phyloP scores from a whole-genome alignment of 2,329 filamentous ascomycete species.

The Penicillium nordicum region DNA sequence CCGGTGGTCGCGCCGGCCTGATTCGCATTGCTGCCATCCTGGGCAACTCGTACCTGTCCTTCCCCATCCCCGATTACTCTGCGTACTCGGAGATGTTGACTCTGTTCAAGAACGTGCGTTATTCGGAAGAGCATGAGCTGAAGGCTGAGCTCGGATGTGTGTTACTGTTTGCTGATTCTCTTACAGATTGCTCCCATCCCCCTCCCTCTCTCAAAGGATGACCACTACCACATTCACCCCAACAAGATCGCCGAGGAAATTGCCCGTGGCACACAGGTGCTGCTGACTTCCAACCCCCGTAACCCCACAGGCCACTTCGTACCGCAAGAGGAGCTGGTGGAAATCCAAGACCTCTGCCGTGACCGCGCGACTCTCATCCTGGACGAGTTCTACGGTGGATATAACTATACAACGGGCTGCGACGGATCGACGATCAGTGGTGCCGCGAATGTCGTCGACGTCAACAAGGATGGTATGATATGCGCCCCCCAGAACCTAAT shows the following conservation, averaged over 20 bases:
- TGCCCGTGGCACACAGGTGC: conserved; percentile 77
- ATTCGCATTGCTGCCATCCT: conserved; percentile 93
- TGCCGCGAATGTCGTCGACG: conserved; percentile 84
- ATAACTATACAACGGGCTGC: conserved; percentile 92
- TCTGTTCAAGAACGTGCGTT: conserved; percentile 72
- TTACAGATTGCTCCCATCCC: conserved; percentile 76
- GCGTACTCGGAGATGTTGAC: conserved; percentile 98
- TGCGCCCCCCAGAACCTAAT: background rate
- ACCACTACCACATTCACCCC: conserved; percentile 89
- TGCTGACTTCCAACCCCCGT: conserved; percentile 90
- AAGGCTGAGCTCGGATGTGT: background rate
- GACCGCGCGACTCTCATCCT: conserved; percentile 87
- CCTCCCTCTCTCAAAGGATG: conserved; percentile 76
- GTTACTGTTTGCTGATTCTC: conserved; percentile 1
- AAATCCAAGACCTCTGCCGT: conserved; percentile 91
- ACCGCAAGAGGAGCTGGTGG: conserved; percentile 74
- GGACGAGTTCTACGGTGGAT: conserved; percentile 95
- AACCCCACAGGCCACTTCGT: conserved; percentile 92
- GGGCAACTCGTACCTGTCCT: conserved; percentile 86
- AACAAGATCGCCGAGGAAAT: conserved; percentile 93
- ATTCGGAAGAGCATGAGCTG: conserved; percentile 8
- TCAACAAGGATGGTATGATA: conserved; percentile 65
- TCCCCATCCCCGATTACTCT: conserved; percentile 94
- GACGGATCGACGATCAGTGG: conserved; percentile 86
- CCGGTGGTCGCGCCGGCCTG: conserved; percentile 84